These are phyloP conservation scores for Samsoniella hepiali DNA, from an alignment of 2,329 filamentous ascomycete genomes.

Conservation along the genomic window DNA sequence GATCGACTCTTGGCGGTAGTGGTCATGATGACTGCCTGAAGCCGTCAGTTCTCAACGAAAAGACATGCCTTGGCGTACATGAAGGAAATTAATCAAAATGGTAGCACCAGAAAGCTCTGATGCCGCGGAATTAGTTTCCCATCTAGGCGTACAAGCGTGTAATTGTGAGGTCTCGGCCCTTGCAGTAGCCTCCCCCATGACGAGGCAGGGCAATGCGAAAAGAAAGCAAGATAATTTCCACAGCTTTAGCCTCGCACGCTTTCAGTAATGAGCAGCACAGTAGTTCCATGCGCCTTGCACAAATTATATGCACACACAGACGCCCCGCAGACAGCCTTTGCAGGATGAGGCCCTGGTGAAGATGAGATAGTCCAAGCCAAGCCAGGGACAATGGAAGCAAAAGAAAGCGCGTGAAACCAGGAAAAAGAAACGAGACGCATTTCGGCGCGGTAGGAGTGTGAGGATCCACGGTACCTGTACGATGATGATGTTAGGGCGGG, in stretches of 20 bases:
- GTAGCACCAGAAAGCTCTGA: background rate
- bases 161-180: slow-evolving; percentile 16
- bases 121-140: background rate
- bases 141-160: background rate
- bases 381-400: slow-evolving; percentile 5
- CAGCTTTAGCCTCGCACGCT: background rate
- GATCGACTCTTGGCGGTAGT: background rate
- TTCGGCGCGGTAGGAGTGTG: background rate
- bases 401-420: background rate
- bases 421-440: background rate
- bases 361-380: slow-evolving; percentile 2
- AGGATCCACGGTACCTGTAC: background rate
- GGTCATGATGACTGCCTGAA: slow-evolving; percentile 11
- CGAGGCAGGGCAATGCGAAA: slow-evolving; percentile 15
- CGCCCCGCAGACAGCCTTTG: slow-evolving; percentile 11
- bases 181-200: slow-evolving; percentile 13
- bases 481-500: slow-evolving; percentile 7
- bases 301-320: slow-evolving; percentile 12
- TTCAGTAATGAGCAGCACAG: slow-evolving; percentile 5
- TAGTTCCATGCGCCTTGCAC: slow-evolving; percentile 1
- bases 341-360: slow-evolving; percentile 1
- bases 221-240: slow-evolving; percentile 14
- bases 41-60: background rate
- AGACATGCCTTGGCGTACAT: slow-evolving; percentile 1
- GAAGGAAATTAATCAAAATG: slow-evolving; percentile 13